Evolutionary conservation across 306 rosid genomes (phyloP), one percentile per base, ranked within the genome.

Genomic region (Purshia tridentata): DNA sequence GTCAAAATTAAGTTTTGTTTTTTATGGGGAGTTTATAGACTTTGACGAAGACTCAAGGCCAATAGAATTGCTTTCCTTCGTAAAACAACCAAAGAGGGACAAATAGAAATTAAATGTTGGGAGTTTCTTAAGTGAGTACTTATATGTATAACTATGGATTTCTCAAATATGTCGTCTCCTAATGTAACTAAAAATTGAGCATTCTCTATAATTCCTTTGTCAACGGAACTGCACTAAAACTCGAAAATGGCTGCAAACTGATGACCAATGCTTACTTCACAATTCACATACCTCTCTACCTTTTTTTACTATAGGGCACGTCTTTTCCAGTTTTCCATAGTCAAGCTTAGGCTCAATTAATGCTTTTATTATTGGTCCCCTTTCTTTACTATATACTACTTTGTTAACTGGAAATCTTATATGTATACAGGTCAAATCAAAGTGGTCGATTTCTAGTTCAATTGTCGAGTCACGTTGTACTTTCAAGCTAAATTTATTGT

Each of bases 211-310:
- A 29, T 29, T 29, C 35, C 35, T 3, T 9, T 47, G 51, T 8
- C 51, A 47, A 47, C 10, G 51, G 14, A 44, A 29, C 72, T 23
- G 52, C 50, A 69, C 19, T 4, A 73, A 67, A 29, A 29, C 66
- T 70, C 72, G 77, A 39, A 73, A 76, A 15, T 58, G 45, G 75
- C 75, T 78, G 52, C 69, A 9, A 75, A 77, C 44, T n/a, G 45
- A 65, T 58, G 60, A 77, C 74, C 74, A 18, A 77, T 40, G 35
- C 35, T 29, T 29, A 29, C 35, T 29, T 29, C 35, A 29, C 35
- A 29, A 2, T 29, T 29, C 35, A 29, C 35, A 29, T 29, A 29
- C 35, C 35, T 29, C 35, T 29, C 35, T 29, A 29, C 1, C 35
- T 29, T 29, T 29, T 29, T 29, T 29, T 29, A 29, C 35, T 29